Evolutionary conservation across 768 basidiomycete genomes (phyloP).

Genomic region (Boletus subcaerulescens): DNA sequence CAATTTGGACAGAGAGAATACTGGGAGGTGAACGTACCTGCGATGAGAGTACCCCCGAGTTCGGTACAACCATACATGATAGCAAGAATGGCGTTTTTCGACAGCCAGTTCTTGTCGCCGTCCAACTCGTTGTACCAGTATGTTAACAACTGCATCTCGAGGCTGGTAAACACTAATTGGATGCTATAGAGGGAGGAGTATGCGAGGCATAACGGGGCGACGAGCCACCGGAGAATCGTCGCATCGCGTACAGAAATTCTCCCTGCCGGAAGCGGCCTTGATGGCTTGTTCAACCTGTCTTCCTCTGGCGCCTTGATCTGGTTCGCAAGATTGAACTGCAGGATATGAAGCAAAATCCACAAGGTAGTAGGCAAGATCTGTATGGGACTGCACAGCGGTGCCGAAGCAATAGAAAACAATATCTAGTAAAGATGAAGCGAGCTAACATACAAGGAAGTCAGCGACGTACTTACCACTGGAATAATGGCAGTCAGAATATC

Average conservation of each 20-base stretch:
- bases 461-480: conserved; percentile 39
- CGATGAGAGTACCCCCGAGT: conserved; percentile 37
- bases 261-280: conserved; percentile 44
- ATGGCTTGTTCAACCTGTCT: conserved; percentile 44
- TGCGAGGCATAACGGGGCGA: conserved; percentile 34
- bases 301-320: conserved; percentile 42
- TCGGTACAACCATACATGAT: conserved; percentile 37
- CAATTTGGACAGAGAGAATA: not conserved
- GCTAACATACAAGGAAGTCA: not conserved
- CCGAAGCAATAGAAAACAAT: conserved; percentile 33
- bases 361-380: conserved; percentile 28
- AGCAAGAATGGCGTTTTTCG: conserved; percentile 39
- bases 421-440: conserved; percentile 21
- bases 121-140: conserved; percentile 39
- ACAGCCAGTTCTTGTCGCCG: conserved; percentile 37
- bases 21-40: conserved; percentile 25
- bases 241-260: conserved; percentile 38
- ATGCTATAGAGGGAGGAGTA: conserved; percentile 33
- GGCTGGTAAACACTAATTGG: conserved; percentile 32
- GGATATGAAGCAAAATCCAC: conserved; percentile 46
- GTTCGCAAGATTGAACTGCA: conserved; percentile 45
- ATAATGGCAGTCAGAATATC: conserved; percentile 47
- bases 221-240: conserved; percentile 35
- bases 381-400: conserved; percentile 24
- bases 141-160: conserved; percentile 32